A percentile compares a stretch with the other conserved stretches of the same genome.
phyloP scores from a whole-genome alignment of 1,284 basidiomycete genomes.

The Cystobasidium sp. region DNA sequence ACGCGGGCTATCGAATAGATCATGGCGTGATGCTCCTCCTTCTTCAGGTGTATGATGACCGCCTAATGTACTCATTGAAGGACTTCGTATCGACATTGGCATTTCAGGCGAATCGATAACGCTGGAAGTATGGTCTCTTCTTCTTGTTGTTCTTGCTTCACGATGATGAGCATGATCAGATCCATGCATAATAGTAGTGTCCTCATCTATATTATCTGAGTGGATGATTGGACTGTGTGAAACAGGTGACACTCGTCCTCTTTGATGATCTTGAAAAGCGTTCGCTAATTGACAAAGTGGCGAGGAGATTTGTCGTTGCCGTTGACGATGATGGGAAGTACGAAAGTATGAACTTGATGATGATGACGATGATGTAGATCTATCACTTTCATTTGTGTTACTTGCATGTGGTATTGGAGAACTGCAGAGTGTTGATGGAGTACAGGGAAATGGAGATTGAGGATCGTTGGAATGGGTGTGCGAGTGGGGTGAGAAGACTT shows the following conservation, averaged over 20 bases:
- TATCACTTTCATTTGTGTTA: neutral
- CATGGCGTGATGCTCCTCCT: too few species aligned
- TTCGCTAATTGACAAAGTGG: too few species aligned
- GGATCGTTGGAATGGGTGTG: slow-evolving; percentile 18
- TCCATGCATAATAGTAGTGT: neutral
- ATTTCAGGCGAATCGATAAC: neutral
- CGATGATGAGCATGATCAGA: neutral
- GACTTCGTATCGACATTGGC: slow-evolving; percentile 12
- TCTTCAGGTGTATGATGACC: slow-evolving; percentile 4
- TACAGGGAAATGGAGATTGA: slow-evolving; percentile 37
- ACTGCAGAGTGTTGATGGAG: slow-evolving; percentile 25
- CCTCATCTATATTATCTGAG: neutral
- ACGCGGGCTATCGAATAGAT: too few species aligned
- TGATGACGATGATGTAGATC: neutral
- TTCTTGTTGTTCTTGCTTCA: neutral
- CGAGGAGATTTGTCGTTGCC: neutral
- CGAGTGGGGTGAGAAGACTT: slow-evolving; percentile 17
- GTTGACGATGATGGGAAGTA: neutral
- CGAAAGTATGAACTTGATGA: neutral
- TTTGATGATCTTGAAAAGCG: too few species aligned
- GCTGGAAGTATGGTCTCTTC: neutral
- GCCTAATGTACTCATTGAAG: slow-evolving; percentile 14
- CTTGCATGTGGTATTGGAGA: neutral
- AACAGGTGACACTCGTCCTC: too few species aligned
- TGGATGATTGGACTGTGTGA: too few species aligned